Base-by-base conservation (phyloP, 495 filamentous ascomycete genomes). In the Bryoglossum gracile region DNA sequence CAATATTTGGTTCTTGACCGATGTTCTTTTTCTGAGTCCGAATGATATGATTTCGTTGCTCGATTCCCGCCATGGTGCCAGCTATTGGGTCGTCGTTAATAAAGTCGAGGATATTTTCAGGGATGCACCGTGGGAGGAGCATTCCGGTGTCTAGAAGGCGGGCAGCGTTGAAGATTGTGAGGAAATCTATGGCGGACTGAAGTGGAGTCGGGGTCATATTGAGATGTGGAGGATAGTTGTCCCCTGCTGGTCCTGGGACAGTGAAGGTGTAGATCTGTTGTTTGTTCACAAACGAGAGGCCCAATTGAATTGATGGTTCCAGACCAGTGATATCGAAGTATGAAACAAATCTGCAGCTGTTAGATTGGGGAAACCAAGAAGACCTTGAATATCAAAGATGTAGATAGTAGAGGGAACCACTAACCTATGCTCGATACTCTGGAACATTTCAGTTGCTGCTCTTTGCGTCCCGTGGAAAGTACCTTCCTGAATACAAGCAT, bases 1-100 rank as follows among this genome's bases (percentile, higher is more conserved):
- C 71, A 34, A 74, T 64, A 51, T 73, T 74, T 21, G 44, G 35
- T 23, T 37, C 19, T 11, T 44, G n/a, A 30, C 26, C 16, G 23
- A 36, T 22, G 18, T 47, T 26, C 23, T 47, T 18, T 13, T 22
- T 37, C 3, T 6, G 14, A 3, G 10, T 37, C 10, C 44, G 8
- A 16, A 35, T 35, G 14, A 8, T 18, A n/a, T 9, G n/a, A 37
- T 47, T 47, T 3, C 23, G 19, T 47, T 19, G 4, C 35, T 47
- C 26, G 6, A 47, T 35, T 5, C 23, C 44, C 26, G 23, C 41
- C 21, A 43, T 43, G 13, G 41, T 43, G 13, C 26, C 26, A 30
- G 26, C 5, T 6, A 30, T 30, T 30, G 13, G 38, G n/a, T 41
- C 38, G 38, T 41, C 38, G 23, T 41, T 41, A n/a, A 41, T 41